These are phyloP conservation scores for Hemileccinum rubropunctum DNA, from an alignment of 768 basidiomycete species.

Conservation along the genomic window DNA sequence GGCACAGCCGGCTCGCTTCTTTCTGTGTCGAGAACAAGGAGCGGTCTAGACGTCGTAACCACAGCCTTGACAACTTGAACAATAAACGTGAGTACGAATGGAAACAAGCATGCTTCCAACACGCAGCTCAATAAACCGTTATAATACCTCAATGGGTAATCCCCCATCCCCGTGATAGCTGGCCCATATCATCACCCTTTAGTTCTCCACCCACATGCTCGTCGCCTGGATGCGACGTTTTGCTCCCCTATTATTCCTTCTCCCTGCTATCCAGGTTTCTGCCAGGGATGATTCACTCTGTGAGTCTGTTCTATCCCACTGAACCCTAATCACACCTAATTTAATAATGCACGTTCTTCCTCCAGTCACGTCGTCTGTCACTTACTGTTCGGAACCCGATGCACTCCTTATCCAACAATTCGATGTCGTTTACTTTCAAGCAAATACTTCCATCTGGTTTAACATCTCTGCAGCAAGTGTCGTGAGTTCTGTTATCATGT, in stretches of 20 bases:
- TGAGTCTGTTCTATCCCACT: slow-evolving; percentile 35
- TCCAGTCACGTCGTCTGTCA: slow-evolving; percentile 82
- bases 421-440: slow-evolving; percentile 66
- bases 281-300: slow-evolving; percentile 60
- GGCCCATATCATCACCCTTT: slow-evolving; percentile 22
- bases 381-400: slow-evolving; percentile 81
- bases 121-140: slow-evolving; percentile 24
- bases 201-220: slow-evolving; percentile 41
- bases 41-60: slow-evolving; percentile 9
- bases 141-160: slow-evolving; percentile 20
- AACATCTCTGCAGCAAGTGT: slow-evolving; percentile 86
- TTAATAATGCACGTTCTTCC: slow-evolving; percentile 1
- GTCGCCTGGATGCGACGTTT: slow-evolving; percentile 78
- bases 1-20: neutral
- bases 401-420: slow-evolving; percentile 77
- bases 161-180: slow-evolving; percentile 25
- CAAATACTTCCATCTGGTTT: slow-evolving; percentile 75
- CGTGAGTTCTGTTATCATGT: slow-evolving; percentile 45
- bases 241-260: slow-evolving; percentile 39
- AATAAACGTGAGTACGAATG: slow-evolving; percentile 35
- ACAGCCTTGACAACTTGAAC: slow-evolving; percentile 30
- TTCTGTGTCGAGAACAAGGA: slow-evolving; percentile 22
- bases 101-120: slow-evolving; percentile 28
- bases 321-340: neutral
- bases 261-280: slow-evolving; percentile 37